phyloP scores from a whole-genome alignment of 1,139 yeast species.

The Geotrichum cucujoidarum region DNA sequence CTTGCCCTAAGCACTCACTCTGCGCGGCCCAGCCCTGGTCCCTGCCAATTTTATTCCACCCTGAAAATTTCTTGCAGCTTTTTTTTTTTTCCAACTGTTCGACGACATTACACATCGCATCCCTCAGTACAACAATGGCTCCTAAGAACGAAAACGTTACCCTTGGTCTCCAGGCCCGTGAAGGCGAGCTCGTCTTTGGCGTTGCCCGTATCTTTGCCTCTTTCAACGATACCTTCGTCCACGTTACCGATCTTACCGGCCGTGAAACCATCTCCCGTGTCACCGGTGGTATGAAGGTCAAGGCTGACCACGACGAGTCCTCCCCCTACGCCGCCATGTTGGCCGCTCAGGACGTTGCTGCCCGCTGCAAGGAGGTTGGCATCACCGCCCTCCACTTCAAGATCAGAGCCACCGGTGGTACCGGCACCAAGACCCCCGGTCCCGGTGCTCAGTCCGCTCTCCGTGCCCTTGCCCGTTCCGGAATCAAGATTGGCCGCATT shows the following conservation, averaged over 20 bases:
- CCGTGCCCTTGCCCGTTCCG: slow-evolving; percentile 99
- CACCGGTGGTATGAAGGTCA: slow-evolving; percentile 99
- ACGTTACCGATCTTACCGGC: slow-evolving; percentile 98
- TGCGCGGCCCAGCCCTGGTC: too few relatives aligned
- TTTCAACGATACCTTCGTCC: slow-evolving; percentile 99
- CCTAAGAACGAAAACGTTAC: slow-evolving; percentile 51
- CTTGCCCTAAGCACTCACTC: too few relatives aligned
- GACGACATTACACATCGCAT: slow-evolving; percentile 22
- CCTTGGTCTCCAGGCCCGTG: slow-evolving; percentile 83
- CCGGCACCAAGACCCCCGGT: slow-evolving; percentile 99
- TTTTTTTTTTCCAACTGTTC: slow-evolving; percentile 7
- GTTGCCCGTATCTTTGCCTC: slow-evolving; percentile 99
- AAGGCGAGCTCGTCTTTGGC: slow-evolving; percentile 98
- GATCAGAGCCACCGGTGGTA: slow-evolving; percentile 99
- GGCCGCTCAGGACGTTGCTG: slow-evolving; percentile 99
- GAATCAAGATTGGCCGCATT: slow-evolving; percentile 99
- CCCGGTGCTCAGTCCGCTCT: slow-evolving; percentile 99
- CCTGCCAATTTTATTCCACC: background rate
- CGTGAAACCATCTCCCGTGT: slow-evolving; percentile 99
- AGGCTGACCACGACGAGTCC: slow-evolving; percentile 99
- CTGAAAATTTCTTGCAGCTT: background rate
- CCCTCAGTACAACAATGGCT: slow-evolving; percentile 21
- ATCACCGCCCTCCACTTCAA: slow-evolving; percentile 99
- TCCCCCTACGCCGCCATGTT: slow-evolving; percentile 99
- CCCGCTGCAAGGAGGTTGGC: slow-evolving; percentile 98